phyloP scores from a whole-genome alignment of 169 alveolate species.

The Eimeria tenella region DNA sequence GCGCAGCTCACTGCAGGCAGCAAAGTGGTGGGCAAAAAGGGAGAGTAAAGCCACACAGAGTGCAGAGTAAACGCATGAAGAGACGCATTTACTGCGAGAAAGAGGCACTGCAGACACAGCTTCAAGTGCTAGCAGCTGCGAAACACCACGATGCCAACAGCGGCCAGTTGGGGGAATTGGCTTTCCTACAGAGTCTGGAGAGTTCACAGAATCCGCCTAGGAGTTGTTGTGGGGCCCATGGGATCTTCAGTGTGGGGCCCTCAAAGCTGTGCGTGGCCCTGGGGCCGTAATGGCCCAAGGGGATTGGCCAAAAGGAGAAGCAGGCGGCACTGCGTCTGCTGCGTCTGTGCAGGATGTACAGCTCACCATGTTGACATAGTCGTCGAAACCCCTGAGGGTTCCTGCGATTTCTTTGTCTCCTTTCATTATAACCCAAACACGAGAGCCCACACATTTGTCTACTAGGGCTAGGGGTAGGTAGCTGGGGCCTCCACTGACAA shows the following conservation, averaged over 20 bases:
- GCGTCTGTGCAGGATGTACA: neutral
- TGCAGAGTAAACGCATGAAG: no score
- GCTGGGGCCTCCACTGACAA: constrained; percentile 80
- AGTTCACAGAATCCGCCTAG: neutral
- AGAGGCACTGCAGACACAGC: no score
- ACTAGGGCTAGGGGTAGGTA: constrained; percentile 94
- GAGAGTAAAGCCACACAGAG: no score
- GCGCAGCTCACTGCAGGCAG: no score
- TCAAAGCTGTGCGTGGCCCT: no score
- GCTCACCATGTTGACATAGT: constrained; percentile 95
- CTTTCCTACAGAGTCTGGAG: no score
- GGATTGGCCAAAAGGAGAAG: no score
- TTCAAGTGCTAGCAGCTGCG: no score
- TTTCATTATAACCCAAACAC: constrained; percentile 92
- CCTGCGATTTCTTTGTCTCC: constrained; percentile 91
- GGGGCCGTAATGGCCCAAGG: neutral
- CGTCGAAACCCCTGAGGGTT: constrained; percentile 95
- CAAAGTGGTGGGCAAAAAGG: no score
- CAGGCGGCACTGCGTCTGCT: neutral
- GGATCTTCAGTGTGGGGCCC: neutral
- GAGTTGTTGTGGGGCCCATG: neutral
- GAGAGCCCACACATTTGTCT: constrained; percentile 96
- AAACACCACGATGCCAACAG: no score
- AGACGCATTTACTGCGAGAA: no score
- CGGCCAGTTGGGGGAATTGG: no score